phyloP scores from a whole-genome alignment of 176 grass and related monocot genomes.

The Carex pumila region DNA sequence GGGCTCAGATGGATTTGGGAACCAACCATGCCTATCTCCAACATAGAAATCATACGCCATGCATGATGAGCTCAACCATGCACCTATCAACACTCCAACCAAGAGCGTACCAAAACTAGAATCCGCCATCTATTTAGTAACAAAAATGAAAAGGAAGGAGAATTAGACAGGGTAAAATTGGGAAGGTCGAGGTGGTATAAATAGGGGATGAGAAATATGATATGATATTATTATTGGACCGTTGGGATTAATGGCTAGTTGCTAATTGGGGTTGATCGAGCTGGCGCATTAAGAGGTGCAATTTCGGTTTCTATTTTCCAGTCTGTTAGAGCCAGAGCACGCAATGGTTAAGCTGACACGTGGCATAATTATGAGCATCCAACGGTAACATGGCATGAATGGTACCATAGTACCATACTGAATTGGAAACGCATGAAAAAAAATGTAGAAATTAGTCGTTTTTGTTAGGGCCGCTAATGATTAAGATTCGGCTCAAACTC shows the following conservation, averaged over 20 bases:
- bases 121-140: background rate
- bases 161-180: background rate
- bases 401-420: background rate
- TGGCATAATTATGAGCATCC: slow-evolving; percentile 6
- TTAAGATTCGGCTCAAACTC: too few relatives aligned
- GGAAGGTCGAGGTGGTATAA: background rate
- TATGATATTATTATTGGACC: background rate
- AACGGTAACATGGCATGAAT: slow-evolving; percentile 19
- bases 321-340: background rate
- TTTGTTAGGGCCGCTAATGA: too few relatives aligned
- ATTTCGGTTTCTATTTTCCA: slow-evolving; percentile 7
- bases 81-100: background rate
- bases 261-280: slow-evolving; percentile 11
- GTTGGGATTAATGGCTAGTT: slow-evolving; percentile 15
- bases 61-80: slow-evolving; percentile 1
- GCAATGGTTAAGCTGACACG: slow-evolving; percentile 3
- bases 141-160: background rate
- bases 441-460: too few relatives aligned
- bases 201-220: slow-evolving; percentile 9
- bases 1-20: slow-evolving; percentile 31
- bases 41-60: slow-evolving; percentile 44
- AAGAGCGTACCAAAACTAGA: background rate
- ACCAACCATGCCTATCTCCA: slow-evolving; percentile 54
- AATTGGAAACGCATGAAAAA: background rate
- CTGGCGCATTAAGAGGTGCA: slow-evolving; percentile 8